Evolutionary conservation across 257 asterid species (phyloP), one percentile per base, ranked within the genome.

Genomic region (Plectranthus barbatus): DNA sequence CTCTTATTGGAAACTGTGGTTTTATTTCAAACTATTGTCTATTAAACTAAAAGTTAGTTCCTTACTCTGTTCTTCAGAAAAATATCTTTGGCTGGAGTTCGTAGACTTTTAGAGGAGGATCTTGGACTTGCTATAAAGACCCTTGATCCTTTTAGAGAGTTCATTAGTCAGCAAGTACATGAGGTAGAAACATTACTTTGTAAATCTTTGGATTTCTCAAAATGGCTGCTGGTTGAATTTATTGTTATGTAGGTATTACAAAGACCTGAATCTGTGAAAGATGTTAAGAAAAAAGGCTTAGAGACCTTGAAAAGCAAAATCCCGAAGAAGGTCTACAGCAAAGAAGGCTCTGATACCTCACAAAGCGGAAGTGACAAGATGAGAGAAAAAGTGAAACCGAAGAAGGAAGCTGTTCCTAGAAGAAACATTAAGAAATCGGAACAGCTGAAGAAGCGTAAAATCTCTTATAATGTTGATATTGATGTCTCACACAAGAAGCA

Each of bases 51-150:
- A 72, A 24, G 29, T 23, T 46, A 67, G 40, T 56, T 60, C 23
- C 5, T 76, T 62, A 45, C 40, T 62, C 6, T 67, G 53, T 59
- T 39, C 63, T 71, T 49, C 75, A 93, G 99, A 82, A 69, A 71
- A n/a, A 72, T 85, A 66, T 81, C 95, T 62, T 62, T 85, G 70
- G 90, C 74, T 52, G 86, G 87, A 70, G 91, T 85, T 67, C 96
- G 99, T 46, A 80, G 87, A n/a, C 88, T 80, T 73, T 73, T 93
- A 26, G 99, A 87, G 78, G 94, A 81, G 77, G 95, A 90, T 72
- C 89, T 93, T 64, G 88, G 86, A 59, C 94, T 93, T 72, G 84
- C 71, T 39, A 79, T 80, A 80, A 61, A 70, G 68, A 44, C 78
- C 42, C 94, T 93, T 5, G 94, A 93, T 73, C 80, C 95, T 61